Evolutionary conservation across 1,284 basidiomycete genomes (phyloP).

Genomic region (Ceratorhiza oryzae-sativae): DNA sequence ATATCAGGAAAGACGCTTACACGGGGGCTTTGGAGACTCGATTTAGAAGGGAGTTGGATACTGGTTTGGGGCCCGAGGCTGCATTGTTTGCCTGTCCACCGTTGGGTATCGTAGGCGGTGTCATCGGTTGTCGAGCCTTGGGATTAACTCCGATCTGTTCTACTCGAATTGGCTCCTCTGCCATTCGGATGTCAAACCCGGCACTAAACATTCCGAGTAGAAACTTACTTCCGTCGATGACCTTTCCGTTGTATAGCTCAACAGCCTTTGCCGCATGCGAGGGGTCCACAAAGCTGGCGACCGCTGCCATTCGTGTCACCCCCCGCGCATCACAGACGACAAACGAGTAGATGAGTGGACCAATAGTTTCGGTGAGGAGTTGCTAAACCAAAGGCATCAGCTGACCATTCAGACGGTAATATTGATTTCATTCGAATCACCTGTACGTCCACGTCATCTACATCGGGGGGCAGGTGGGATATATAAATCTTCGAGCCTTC

Average conservation of each 20-base stretch:
- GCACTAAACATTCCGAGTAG: not conserved
- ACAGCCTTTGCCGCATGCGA: conserved; percentile 27
- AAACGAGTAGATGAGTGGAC: conserved; percentile 29
- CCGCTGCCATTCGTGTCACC: conserved; percentile 29
- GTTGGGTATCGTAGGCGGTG: not conserved
- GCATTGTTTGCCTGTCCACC: not conserved
- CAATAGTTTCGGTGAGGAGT: conserved; percentile 32
- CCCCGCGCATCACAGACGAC: conserved; percentile 23
- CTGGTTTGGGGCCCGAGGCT: not conserved
- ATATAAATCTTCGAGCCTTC: conserved; percentile 38
- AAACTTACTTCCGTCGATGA: conserved; percentile 36
- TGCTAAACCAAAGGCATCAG: conserved; percentile 10
- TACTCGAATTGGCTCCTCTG: conserved; percentile 34
- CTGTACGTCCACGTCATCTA: conserved; percentile 18
- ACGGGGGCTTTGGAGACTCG: conserved; percentile 19
- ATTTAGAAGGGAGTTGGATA: conserved; percentile 18
- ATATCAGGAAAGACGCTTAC: not conserved
- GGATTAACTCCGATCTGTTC: conserved; percentile 34
- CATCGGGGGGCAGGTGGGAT: conserved; percentile 26
- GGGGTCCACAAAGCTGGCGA: conserved; percentile 25
- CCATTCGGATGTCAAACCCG: not conserved
- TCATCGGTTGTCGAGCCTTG: conserved; percentile 8
- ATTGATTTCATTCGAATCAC: not conserved
- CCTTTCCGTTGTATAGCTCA: conserved; percentile 32
- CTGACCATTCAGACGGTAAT: not conserved